phyloP scores from a whole-genome alignment of 73 alveolate species.

The Paramecium tetraurelia region DNA sequence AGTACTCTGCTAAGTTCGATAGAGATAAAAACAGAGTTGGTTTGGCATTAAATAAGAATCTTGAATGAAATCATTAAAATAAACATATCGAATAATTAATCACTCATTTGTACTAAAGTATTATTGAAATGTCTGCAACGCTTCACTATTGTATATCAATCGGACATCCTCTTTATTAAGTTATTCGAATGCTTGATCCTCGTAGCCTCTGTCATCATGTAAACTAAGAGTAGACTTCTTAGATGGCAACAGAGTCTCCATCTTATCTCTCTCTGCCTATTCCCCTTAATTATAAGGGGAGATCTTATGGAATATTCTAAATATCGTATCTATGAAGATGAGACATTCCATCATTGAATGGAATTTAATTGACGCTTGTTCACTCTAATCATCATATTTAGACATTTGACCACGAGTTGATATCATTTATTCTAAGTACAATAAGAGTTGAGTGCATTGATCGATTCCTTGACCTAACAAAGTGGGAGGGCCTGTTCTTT shows the following conservation, averaged over 20 bases:
- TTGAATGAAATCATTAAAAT: background rate
- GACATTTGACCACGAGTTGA: background rate
- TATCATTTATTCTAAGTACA: background rate
- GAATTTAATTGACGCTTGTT: background rate
- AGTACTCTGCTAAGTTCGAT: slow-evolving; percentile 73
- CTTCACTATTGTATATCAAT: slow-evolving; percentile 7
- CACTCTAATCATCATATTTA: background rate
- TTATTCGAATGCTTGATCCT: background rate
- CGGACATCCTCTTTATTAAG: background rate
- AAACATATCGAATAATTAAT: background rate
- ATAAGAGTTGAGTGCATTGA: background rate
- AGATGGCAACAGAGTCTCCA: background rate
- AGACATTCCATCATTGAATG: background rate
- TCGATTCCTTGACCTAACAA: background rate
- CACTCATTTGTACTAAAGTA: slow-evolving; percentile 4
- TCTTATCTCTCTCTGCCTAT: background rate
- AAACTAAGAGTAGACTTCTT: background rate
- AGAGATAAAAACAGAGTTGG: slow-evolving; percentile 79
- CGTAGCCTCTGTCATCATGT: background rate
- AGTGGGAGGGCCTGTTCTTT: background rate
- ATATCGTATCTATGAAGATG: background rate
- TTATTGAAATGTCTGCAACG: background rate
- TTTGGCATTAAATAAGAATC: slow-evolving; percentile 55
- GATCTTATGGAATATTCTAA: background rate
- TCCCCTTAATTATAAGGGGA: background rate